Evolutionary conservation across 805 yeast genomes (phyloP), one percentile per base, ranked within the genome.

Genomic region (Tetrapisispora nanseiensis): DNA sequence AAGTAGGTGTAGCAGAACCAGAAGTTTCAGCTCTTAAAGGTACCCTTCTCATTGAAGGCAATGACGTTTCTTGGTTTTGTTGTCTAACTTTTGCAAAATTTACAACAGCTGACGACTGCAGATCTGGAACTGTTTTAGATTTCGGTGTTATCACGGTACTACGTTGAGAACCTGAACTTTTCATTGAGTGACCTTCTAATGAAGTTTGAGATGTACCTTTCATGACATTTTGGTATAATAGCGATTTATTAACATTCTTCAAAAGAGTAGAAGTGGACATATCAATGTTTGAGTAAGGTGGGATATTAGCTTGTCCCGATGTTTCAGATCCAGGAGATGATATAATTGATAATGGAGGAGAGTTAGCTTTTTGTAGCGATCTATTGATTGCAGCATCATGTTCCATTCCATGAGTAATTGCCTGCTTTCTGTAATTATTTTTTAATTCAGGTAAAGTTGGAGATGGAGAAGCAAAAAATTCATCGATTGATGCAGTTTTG

Each of bases 401-500:
- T 4, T 33, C 36, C 7, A 21, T 19, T 4, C 18, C 26, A 33
- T 19, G 23, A 41, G 11, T 33, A 30, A 36, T 26, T 6, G 28
- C 44, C 32, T 12, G n/a, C 24, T 32, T 19, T n/a, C 16, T 26
- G n/a, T 6, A 27, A 10, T 26, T 12, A 13, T 27, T 6, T 10
- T 10, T 5, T 11, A 16, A 6, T 12, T 24, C 41, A 6, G 26
- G 37, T 20, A 19, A 15, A 4, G 12, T 5, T 6, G 41, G 36
- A 18, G 43, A 37, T 12, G 43, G 31, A 39, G 63, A 59, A 43
- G 68, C 67, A 52, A 78, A 76, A 51, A 76, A 75, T 34, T 75
- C 79, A 49, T 75, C 76, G 1, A 73, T 75, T 1, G 80, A 69
- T 10, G 62, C 58, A n/a, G 50, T 48, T 23, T 30, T 34, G n/a